Base-by-base conservation (phyloP, 495 filamentous ascomycete species). In the Gamarada debralockiae region DNA sequence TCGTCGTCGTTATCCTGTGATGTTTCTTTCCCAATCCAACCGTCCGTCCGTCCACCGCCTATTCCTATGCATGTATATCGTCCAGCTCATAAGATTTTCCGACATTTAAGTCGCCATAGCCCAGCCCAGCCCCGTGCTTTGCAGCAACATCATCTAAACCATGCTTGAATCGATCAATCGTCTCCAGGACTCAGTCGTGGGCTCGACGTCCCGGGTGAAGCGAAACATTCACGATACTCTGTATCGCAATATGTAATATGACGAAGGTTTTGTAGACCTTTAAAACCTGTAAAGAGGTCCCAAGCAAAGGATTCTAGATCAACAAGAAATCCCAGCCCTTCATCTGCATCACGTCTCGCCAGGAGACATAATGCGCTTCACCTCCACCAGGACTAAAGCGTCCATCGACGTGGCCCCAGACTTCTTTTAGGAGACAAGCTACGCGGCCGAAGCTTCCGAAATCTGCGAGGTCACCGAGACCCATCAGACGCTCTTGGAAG, bases 291-390 rank as follows among this genome's bases (percentile, higher is more conserved):
- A 17, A 18, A 52, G 15, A 18, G 34, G 12, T n/a, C 18, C 20
- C 21, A 36, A 36, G 21, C n/a, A 17, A 22, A 21, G 54, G 38
- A 12, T 49, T 57, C 53, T 65, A 65, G 65, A 97, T 90, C 67
- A 98, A 78, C 64, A 98, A 74, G 74, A 87, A 92, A 65, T 92
- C 87, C 92, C 89, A 96, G 60, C 83, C 83, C 70, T 92, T 92
- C 66, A 84, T 83, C 71, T 79, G 79, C 93, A 97, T 97, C 56
- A 93, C 77, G 70, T 97, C 90, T 70, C 93, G 78, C 93, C 93
- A 98, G 78, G 90, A 89, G 63, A 93, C 81, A 71, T 83, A 81
- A 66, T 75, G 78, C 59, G 67, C 73, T 60, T 81, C 71, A 22
- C 67, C 63, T 34, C 67, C 70, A 34, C 56, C 56, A 18, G 64